Conservation (phyloP, 208 protist genomes). For the Leishmania major region DNA sequence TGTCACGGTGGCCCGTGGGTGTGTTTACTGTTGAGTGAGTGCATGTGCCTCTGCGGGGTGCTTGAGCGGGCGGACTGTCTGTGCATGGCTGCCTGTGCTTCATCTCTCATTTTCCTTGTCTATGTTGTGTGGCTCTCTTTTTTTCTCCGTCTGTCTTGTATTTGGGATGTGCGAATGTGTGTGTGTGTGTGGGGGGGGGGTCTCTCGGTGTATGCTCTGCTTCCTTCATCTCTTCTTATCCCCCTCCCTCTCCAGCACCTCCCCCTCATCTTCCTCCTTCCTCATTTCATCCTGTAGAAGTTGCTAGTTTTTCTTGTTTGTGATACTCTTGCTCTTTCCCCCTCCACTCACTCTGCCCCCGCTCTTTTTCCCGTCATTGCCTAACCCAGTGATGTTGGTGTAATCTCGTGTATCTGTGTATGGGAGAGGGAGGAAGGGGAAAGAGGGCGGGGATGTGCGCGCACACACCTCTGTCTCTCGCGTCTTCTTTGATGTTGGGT, state of each 20-base stretch:
- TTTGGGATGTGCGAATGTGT: neutral
- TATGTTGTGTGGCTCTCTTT: neutral
- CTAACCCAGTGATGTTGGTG: neutral
- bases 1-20: neutral
- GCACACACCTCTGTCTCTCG: neutral
- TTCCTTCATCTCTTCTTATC: neutral
- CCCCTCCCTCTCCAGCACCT: neutral
- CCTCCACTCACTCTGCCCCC: neutral
- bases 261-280: neutral
- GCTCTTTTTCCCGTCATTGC: neutral
- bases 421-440: neutral
- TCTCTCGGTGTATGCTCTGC: neutral
- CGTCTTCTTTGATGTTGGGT: neutral
- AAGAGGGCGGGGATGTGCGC: neutral
- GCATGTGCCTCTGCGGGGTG: neutral
- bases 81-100: neutral
- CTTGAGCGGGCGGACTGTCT: neutral
- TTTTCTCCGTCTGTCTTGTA: neutral
- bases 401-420: neutral
- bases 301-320: conserved; percentile 19
- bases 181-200: neutral
- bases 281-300: neutral
- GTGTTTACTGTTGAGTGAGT: neutral
- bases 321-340: neutral
- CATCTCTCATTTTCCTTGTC: neutral